These are phyloP conservation scores for Trichoderma pleuroti DNA, from an alignment of 2,329 filamentous ascomycete genomes.

Conservation along the genomic window DNA sequence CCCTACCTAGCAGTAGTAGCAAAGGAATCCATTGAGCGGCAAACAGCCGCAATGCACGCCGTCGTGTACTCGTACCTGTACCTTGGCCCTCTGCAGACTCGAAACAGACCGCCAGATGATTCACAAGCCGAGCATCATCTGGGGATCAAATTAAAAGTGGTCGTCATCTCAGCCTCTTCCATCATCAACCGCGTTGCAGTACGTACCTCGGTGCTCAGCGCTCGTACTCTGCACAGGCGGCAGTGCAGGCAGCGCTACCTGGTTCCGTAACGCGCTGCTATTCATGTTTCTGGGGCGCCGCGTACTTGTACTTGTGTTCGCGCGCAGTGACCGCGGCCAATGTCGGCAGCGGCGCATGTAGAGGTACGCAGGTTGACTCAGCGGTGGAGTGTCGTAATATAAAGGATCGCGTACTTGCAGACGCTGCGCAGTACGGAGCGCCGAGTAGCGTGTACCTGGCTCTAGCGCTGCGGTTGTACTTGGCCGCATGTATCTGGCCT, in stretches of 20 bases:
- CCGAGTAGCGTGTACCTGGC: constrained; percentile 9
- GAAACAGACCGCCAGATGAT: constrained; percentile 2
- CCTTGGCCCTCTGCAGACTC: background rate
- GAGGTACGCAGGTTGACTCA: background rate
- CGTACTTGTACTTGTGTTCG: background rate
- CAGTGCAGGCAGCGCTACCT: background rate
- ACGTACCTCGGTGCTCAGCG: background rate
- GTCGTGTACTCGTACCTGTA: background rate
- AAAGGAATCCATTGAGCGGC: background rate
- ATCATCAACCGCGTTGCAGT: background rate
- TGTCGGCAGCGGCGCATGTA: background rate
- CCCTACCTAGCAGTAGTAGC: no score
- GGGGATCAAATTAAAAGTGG: constrained; percentile 17
- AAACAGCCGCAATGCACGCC: background rate
- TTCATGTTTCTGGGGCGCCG: background rate
- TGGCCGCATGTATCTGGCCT: constrained; percentile 1
- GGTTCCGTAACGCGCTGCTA: background rate
- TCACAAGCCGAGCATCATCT: background rate
- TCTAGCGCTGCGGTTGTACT: background rate
- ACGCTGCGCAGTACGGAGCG: background rate
- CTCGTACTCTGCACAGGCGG: background rate
- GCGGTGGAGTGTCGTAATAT: constrained; percentile 8
- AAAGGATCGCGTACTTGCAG: constrained; percentile 13
- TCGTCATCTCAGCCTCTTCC: constrained; percentile 13
- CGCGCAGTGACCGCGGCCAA: fast-evolving